These are phyloP conservation scores for Cruciata laevipes DNA, from an alignment of 257 asterid genomes.

Conservation along the genomic window DNA sequence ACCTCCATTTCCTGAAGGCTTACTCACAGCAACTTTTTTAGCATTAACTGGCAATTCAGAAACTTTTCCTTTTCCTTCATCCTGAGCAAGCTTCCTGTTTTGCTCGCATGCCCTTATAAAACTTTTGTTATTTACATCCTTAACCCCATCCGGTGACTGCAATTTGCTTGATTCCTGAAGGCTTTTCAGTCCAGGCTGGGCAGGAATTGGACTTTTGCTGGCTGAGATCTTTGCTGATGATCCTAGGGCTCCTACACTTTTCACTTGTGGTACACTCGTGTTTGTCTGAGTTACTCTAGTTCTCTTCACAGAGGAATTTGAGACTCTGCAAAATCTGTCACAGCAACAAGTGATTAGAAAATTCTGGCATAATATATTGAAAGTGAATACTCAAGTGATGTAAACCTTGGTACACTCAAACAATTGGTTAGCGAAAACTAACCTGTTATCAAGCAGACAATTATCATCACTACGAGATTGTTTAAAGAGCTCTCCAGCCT, in stretches of 20 bases:
- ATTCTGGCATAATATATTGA: background rate
- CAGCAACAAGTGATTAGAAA: background rate
- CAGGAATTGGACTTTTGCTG: slow-evolving; percentile 24
- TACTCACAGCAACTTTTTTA: slow-evolving; percentile 50
- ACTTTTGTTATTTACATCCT: slow-evolving; percentile 40
- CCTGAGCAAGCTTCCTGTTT: slow-evolving; percentile 33
- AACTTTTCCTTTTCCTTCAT: slow-evolving; percentile 48
- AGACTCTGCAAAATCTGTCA: slow-evolving; percentile 74
- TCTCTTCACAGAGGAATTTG: slow-evolving; percentile 61
- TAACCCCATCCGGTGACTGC: slow-evolving; percentile 30
- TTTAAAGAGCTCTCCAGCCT: slow-evolving; percentile 74
- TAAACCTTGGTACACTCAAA: background rate
- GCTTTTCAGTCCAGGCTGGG: slow-evolving; percentile 38
- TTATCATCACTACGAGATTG: slow-evolving; percentile 56
- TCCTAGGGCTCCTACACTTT: slow-evolving; percentile 43
- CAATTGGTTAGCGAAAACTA: background rate
- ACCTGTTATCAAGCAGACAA: slow-evolving; percentile 84
- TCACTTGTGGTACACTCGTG: slow-evolving; percentile 35
- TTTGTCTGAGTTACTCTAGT: slow-evolving; percentile 34
- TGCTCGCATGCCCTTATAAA: slow-evolving; percentile 29
- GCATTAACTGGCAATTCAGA: slow-evolving; percentile 36
- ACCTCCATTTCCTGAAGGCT: slow-evolving; percentile 54
- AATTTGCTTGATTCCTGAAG: slow-evolving; percentile 31
- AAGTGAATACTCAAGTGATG: slow-evolving; percentile 1
- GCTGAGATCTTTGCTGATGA: slow-evolving; percentile 26